A percentile compares a stretch with the other conserved stretches of the same genome.
These are phyloP conservation scores for Alternaria gansuensis DNA, from an alignment of 2,329 filamentous ascomycete species.

Conservation along the genomic window DNA sequence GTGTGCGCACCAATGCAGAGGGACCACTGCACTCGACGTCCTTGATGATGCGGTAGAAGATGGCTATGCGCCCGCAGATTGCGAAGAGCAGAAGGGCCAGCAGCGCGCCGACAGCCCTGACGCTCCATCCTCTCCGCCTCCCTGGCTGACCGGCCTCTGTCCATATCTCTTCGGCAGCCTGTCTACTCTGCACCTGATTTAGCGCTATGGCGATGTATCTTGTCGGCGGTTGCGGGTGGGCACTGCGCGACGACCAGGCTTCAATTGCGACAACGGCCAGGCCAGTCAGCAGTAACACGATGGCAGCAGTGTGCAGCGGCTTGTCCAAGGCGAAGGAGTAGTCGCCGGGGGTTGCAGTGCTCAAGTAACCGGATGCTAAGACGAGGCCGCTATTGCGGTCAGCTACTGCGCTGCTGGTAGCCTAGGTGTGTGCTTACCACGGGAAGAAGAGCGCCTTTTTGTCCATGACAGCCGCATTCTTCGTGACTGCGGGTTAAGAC, in stretches of 20 bases:
- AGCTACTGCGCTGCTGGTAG: slow-evolving; percentile 18
- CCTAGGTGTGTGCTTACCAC: slow-evolving; percentile 34
- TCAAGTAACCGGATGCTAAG: slow-evolving; percentile 46
- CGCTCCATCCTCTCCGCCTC: slow-evolving; percentile 27
- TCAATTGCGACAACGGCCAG: slow-evolving; percentile 43
- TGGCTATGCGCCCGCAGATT: slow-evolving; percentile 44
- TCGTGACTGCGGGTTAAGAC: slow-evolving; percentile 30
- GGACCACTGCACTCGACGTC: slow-evolving; percentile 47
- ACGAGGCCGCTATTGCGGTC: slow-evolving; percentile 48
- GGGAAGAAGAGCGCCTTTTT: slow-evolving; percentile 49
- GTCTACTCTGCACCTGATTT: slow-evolving; percentile 34
- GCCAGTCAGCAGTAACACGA: slow-evolving; percentile 47
- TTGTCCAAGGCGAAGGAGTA: slow-evolving; percentile 51
- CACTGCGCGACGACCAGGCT: slow-evolving; percentile 30
- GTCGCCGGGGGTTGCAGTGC: slow-evolving; percentile 39
- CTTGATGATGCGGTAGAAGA: slow-evolving; percentile 42
- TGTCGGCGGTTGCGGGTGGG: slow-evolving; percentile 31
- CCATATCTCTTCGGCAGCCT: slow-evolving; percentile 39
- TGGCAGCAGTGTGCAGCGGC: slow-evolving; percentile 46
- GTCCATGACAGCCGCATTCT: slow-evolving; percentile 49
- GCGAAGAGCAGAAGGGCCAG: slow-evolving; percentile 42
- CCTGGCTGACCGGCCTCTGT: slow-evolving; percentile 34
- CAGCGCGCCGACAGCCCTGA: slow-evolving; percentile 37
- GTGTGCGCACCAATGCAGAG: slow-evolving; percentile 35
- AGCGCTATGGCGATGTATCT: slow-evolving; percentile 47